These are phyloP conservation scores for Debaryomycetaceae sp. DNA, from an alignment of 1,139 yeast species.

Conservation along the genomic window DNA sequence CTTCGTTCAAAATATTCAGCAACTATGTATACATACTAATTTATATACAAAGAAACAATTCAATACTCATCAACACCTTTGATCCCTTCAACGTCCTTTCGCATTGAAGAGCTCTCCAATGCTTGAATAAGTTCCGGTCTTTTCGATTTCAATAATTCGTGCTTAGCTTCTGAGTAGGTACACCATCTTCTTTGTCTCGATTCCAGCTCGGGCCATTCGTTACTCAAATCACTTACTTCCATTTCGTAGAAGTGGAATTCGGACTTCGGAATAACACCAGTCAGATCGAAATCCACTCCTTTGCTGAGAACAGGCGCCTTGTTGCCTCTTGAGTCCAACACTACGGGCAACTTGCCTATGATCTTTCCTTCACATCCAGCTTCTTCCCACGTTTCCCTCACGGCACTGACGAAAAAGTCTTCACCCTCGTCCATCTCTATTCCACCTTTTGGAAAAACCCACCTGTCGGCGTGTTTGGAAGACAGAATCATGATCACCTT, in stretches of 20 bases:
- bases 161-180: constrained; percentile 66
- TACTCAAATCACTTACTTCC: constrained; percentile 52
- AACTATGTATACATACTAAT: not conserved
- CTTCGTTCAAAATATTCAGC: constrained; percentile 1
- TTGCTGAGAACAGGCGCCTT: constrained; percentile 48
- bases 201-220: constrained; percentile 70
- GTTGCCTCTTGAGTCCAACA: constrained; percentile 66
- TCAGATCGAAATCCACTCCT: constrained; percentile 40
- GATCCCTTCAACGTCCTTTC: constrained; percentile 24
- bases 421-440: constrained; percentile 80
- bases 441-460: constrained; percentile 97
- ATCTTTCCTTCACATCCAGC: constrained; percentile 81
- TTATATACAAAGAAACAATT: not conserved
- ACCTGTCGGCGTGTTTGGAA: constrained; percentile 57
- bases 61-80: constrained; percentile 5
- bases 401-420: constrained; percentile 54
- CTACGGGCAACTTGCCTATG: constrained; percentile 52
- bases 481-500: constrained; percentile 78
- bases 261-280: constrained; percentile 52
- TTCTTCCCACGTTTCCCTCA: constrained; percentile 96
- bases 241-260: constrained; percentile 86
- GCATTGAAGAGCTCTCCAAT: constrained; percentile 49
- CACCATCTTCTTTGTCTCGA: constrained; percentile 73
- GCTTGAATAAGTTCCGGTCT: constrained; percentile 72
- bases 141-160: constrained; percentile 54